phyloP scores from a whole-genome alignment of 495 filamentous ascomycete genomes.

The Podospora tetraspora region DNA sequence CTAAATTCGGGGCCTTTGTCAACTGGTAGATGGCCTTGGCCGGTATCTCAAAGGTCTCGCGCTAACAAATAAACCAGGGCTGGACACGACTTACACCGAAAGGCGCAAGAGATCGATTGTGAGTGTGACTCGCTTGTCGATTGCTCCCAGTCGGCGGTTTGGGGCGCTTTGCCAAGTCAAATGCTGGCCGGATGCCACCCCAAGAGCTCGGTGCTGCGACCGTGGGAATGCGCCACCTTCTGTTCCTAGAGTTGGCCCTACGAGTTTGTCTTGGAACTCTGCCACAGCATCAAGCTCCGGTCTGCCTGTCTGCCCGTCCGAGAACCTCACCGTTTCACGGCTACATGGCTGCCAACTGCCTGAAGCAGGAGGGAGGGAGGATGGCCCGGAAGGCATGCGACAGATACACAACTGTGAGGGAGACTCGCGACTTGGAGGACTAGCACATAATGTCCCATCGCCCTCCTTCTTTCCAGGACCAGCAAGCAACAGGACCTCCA shows the following conservation, averaged over 20 bases:
- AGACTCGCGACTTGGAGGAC: not conserved
- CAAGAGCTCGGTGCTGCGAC: not conserved
- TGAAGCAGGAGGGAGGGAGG: not conserved
- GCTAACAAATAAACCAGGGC: too few relatives aligned
- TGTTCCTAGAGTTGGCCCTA: not conserved
- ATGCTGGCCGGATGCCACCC: not conserved
- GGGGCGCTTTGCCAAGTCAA: not conserved
- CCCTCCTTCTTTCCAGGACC: not conserved
- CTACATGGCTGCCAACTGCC: not conserved
- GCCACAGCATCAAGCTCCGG: not conserved
- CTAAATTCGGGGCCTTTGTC: too few relatives aligned
- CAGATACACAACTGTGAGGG: not conserved
- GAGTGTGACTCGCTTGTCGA: not conserved
- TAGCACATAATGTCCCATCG: not conserved
- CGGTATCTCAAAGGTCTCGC: too few relatives aligned
- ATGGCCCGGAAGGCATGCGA: not conserved
- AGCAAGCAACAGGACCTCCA: not conserved
- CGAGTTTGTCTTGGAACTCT: not conserved
- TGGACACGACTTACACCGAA: not conserved
- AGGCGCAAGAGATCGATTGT: not conserved
- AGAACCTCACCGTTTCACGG: not conserved
- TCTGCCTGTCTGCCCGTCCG: not conserved
- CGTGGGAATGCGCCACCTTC: not conserved
- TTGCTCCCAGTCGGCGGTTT: not conserved
- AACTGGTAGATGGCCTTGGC: too few relatives aligned